phyloP scores from a whole-genome alignment of 2,329 filamentous ascomycete species.

The Cyphellophora attinorum region DNA sequence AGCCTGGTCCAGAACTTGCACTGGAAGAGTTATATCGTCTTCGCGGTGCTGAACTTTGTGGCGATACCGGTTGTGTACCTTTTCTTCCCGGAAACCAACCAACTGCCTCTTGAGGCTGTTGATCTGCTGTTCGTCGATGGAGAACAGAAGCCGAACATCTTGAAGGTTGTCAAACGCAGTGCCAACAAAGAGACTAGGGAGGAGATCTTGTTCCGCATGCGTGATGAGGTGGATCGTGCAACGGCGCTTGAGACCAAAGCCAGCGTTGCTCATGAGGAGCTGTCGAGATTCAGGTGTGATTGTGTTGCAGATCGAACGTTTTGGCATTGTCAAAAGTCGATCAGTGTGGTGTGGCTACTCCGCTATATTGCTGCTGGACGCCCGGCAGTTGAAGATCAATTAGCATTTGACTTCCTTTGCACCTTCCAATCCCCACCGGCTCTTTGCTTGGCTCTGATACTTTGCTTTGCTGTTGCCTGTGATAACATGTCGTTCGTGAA shows the following conservation, averaged over 20 bases:
- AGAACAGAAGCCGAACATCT: slow-evolving; percentile 1
- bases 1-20: slow-evolving; percentile 26
- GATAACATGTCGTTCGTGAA: no score
- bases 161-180: slow-evolving; percentile 2
- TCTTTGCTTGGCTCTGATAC: no score
- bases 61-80: slow-evolving; percentile 7
- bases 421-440: no score
- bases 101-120: slow-evolving; percentile 56
- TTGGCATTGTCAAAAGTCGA: no score
- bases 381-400: no score
- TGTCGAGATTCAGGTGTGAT: no score
- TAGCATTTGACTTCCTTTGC: no score
- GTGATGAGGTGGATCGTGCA: slow-evolving; percentile 1
- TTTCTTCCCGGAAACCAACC: slow-evolving; percentile 44
- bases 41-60: slow-evolving; percentile 27
- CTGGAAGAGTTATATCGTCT: slow-evolving; percentile 24
- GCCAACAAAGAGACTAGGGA: slow-evolving; percentile 1
- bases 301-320: no score
- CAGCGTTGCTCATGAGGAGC: no score
- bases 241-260: slow-evolving; percentile 1
- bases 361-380: no score
- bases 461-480: no score
- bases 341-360: no score
- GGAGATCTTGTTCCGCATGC: neutral
- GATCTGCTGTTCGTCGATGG: slow-evolving; percentile 30